Base-by-base conservation (phyloP, 2,329 filamentous ascomycete species). In the Remersonia thermophila region DNA sequence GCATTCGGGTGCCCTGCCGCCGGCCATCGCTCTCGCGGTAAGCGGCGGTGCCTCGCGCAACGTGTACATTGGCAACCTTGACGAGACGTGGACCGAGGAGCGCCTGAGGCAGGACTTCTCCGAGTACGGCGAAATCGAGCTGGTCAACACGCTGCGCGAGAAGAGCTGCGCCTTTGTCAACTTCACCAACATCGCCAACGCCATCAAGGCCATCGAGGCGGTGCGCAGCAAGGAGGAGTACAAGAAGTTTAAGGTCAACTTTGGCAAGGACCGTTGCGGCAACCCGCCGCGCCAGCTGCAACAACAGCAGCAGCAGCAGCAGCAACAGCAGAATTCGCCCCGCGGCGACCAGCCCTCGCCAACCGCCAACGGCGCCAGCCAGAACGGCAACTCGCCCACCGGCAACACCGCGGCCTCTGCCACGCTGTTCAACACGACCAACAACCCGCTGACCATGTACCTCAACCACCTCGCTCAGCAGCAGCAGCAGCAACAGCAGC, bases 151-250 rank as follows among this genome's bases (percentile, higher is more conserved):
- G 12, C 67, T 98, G 41, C 80, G 91, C 36, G 91, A 98, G 69
- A 98, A 98, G 77, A 95, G 87, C 65, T 98, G 91, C 59, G 91
- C 91, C 0, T 98, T 98, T 57, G 91, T 98, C 58, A 98, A 98
- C 66, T 98, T 98, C 59, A 98, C 91, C 55, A 98, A 98, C 65
- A 98, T 98, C 56, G 91, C 91, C 55, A 98, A 98, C 51, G 91
- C 91, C 34, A 98, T 98, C 69, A 98, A 98, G 67, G 91, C 91
- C 1, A 98, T 98, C 47, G 91, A 98, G 62, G 91, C 87, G 15
- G 78, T 98, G 46, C 78, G 91, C 39, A 83, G 86, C 54, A 86
- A 87, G 55, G 91, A 96, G 30, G 91, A 98, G 54, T 98, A 98
- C 70, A 84, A 79, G 61, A 80, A 91, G 51, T 98, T 98, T 77